Conservation (phyloP, 164 flowering plant genomes). For the Aristolochia californica region DNA sequence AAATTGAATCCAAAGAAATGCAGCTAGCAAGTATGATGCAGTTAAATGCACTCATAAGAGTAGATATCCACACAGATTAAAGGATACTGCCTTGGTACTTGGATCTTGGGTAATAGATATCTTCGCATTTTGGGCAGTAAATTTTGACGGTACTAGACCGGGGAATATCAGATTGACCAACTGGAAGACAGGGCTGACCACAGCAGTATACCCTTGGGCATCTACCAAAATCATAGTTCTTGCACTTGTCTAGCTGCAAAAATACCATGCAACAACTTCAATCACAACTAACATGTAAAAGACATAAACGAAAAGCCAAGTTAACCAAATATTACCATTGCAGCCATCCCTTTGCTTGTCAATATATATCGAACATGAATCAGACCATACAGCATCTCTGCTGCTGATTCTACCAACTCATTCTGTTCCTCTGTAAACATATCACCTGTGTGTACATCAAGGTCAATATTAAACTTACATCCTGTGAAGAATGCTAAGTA, state of each 20-base stretch:
- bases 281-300: neutral
- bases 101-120: slow-evolving; percentile 72
- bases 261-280: slow-evolving; percentile 8
- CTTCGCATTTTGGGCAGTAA: slow-evolving; percentile 86
- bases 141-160: slow-evolving; percentile 79
- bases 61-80: slow-evolving; percentile 4
- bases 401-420: slow-evolving; percentile 72
- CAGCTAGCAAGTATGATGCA: neutral
- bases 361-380: slow-evolving; percentile 70
- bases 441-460: slow-evolving; percentile 27
- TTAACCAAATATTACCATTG: slow-evolving; percentile 37
- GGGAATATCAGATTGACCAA: slow-evolving; percentile 80
- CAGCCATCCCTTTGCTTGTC: slow-evolving; percentile 70
- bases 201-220: slow-evolving; percentile 86
- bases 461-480: neutral
- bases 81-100: slow-evolving; percentile 89
- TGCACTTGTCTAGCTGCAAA: slow-evolving; percentile 77
- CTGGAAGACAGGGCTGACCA: slow-evolving; percentile 89
- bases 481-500: neutral
- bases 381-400: slow-evolving; percentile 79
- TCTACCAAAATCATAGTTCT: slow-evolving; percentile 76
- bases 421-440: slow-evolving; percentile 72
- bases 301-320: neutral
- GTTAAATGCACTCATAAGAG: neutral
- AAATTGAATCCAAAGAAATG: neutral